phyloP scores from a whole-genome alignment of 2,329 filamentous ascomycete species.

The Arthroderma sp. region DNA sequence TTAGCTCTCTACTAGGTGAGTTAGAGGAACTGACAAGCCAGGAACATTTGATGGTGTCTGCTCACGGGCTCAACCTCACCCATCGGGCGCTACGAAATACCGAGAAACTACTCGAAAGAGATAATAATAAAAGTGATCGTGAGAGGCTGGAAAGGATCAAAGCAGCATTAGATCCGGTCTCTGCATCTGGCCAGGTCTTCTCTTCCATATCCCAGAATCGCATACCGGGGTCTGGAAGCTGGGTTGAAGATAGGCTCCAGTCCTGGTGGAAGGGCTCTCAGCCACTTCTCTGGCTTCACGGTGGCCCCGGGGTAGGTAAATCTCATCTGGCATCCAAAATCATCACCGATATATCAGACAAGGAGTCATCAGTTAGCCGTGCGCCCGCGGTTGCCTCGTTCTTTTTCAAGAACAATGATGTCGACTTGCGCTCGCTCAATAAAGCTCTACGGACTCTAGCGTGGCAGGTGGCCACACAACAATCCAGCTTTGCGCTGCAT shows the following conservation, averaged over 20 bases:
- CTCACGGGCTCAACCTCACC: background rate
- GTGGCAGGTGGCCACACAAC: no score
- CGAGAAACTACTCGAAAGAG: background rate
- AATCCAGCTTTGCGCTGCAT: no score
- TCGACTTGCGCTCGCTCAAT: slow-evolving; percentile 3
- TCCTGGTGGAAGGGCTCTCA: background rate
- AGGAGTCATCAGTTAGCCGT: background rate
- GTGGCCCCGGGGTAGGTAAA: background rate
- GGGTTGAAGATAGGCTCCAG: slow-evolving; percentile 1
- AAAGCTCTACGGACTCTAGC: background rate
- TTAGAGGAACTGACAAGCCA: slow-evolving; percentile 1
- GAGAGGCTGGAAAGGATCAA: background rate
- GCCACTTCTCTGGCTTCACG: slow-evolving; percentile 2
- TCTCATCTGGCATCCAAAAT: slow-evolving; percentile 2
- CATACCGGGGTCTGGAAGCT: background rate
- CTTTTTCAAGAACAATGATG: slow-evolving; percentile 1
- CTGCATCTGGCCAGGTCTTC: background rate
- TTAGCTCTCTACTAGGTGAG: background rate
- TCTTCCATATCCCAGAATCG: background rate
- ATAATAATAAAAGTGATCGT: background rate
- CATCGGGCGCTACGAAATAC: background rate
- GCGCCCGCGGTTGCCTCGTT: background rate
- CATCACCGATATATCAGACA: background rate
- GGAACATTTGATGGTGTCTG: slow-evolving; percentile 1
- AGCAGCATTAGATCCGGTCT: background rate